Base-by-base conservation (phyloP, 1,284 basidiomycete genomes). In the Sparassis latifolia region DNA sequence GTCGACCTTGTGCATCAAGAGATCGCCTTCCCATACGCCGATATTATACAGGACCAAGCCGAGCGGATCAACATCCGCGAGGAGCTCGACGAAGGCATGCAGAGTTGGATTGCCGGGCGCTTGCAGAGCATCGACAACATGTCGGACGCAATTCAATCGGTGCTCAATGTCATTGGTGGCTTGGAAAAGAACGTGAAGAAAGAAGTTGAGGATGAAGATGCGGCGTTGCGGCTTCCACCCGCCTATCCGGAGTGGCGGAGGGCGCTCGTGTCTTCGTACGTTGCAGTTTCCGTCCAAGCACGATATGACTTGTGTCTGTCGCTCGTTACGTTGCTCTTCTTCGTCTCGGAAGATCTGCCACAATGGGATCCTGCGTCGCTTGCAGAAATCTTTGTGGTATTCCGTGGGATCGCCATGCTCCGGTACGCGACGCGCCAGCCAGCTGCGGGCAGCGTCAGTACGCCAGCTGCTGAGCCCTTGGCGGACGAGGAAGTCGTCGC, bases 371-470 rank as follows among this genome's bases (percentile, higher is more conserved):
- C 81, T 29, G 70, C 78, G 12, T 59, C 89, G 33, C 66, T 90
- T 32, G 80, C 80, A 10, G 86, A 90, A 61, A 75, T 87, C 30
- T 84, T 90, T 62, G 84, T 84, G 10, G 79, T 89, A n/a, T 89
- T 86, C 60, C 77, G 88, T 33, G 85, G 85, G 20, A 67, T 85
- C 29, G 79, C 82, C 20, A 84, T 86, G 70, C 67, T 89, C 30
- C 82, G 80, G 32, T 76, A 75, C 52, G 70, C 82, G 45, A 69
- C 75, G 27, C 71, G 73, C 49, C 85, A 84, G 61, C 78, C 86
- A 50, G 76, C 76, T 30, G 78, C 73, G 9, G 73, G 77, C 55
- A 59, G 68, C 30, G 60, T 65, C 33, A 66, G 70, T 33, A 49
- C 52, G n/a, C 58, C 63, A 39, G 55, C 61, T 49, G 60, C 66